These are phyloP conservation scores for Malassezia vespertilionis DNA, from an alignment of 1,284 basidiomycete genomes.

Conservation along the genomic window DNA sequence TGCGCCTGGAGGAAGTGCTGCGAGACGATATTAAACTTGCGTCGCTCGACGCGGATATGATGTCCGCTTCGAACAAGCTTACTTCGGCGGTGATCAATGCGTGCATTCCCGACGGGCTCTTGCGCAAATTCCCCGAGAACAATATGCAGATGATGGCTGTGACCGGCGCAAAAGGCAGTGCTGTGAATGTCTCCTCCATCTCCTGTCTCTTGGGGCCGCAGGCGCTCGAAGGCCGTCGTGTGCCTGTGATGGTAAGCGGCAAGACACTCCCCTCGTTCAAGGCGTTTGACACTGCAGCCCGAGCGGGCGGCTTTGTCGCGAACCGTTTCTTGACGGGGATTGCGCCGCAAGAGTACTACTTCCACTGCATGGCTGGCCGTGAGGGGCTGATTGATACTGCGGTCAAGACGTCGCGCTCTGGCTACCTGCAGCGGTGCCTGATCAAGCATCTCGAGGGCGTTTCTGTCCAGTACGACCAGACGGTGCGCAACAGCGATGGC, in stretches of 20 bases:
- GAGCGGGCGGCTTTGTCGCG: constrained; percentile 98
- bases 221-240: constrained; percentile 92
- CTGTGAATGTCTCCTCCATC: constrained; percentile 95
- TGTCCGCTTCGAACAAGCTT: constrained; percentile 55
- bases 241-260: constrained; percentile 96
- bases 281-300: constrained; percentile 88
- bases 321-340: constrained; percentile 98
- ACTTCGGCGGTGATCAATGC: constrained; percentile 62
- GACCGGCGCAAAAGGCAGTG: constrained; percentile 94
- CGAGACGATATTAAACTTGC: constrained; percentile 96
- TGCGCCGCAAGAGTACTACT: constrained; percentile 98
- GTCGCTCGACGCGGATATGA: constrained; percentile 80
- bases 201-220: constrained; percentile 94
- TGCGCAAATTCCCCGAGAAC: constrained; percentile 72
- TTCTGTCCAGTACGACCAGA: constrained; percentile 93
- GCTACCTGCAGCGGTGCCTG: constrained; percentile 92
- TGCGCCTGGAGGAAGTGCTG: constrained; percentile 73
- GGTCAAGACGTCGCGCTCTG: constrained; percentile 96
- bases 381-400: constrained; percentile 99
- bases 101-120: constrained; percentile 77
- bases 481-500: constrained; percentile 85
- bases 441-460: constrained; percentile 98
- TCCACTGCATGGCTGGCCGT: constrained; percentile 99
- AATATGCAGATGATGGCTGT: constrained; percentile 99
- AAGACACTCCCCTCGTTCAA: constrained; percentile 97